A percentile compares a stretch with the other conserved stretches of the same genome.
These are phyloP conservation scores for Calvatia gigantea DNA, from an alignment of 768 basidiomycete genomes.

Conservation along the genomic window DNA sequence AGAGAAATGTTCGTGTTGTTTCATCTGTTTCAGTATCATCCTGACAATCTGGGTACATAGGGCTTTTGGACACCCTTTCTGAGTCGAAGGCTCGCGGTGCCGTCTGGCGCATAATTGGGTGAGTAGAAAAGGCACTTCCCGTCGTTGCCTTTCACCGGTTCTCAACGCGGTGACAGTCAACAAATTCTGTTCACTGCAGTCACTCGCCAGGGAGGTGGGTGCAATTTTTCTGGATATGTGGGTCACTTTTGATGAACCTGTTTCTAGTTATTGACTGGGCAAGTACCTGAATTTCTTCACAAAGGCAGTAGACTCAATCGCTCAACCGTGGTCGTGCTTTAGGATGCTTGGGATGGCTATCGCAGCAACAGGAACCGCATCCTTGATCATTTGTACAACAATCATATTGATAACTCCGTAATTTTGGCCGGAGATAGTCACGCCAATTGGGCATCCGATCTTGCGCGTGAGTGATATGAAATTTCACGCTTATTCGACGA, in stretches of 20 bases:
- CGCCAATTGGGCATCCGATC: constrained; percentile 59
- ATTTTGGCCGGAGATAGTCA: constrained; percentile 61
- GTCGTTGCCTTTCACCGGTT: background rate
- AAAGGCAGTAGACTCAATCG: background rate
- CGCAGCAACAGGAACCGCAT: constrained; percentile 48
- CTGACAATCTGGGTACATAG: background rate
- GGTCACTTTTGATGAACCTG: background rate
- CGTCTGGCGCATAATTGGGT: background rate
- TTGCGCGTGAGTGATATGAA: constrained; percentile 42
- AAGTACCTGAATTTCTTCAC: too few relatives aligned
- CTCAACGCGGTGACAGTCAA: background rate
- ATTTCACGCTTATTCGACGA: too few relatives aligned
- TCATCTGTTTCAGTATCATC: background rate
- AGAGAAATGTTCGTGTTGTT: background rate
- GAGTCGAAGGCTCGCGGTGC: background rate
- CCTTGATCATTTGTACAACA: constrained; percentile 38
- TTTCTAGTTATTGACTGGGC: too few relatives aligned
- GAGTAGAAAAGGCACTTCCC: background rate
- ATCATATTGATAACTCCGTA: constrained; percentile 50
- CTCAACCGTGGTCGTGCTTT: background rate
- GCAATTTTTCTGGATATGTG: background rate
- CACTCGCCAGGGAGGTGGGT: background rate
- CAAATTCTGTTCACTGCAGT: background rate
- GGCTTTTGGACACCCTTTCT: background rate
- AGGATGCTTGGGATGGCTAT: constrained; percentile 65